These are phyloP conservation scores for Penicillium sp. DNA, from an alignment of 2,329 filamentous ascomycete species.

Conservation along the genomic window DNA sequence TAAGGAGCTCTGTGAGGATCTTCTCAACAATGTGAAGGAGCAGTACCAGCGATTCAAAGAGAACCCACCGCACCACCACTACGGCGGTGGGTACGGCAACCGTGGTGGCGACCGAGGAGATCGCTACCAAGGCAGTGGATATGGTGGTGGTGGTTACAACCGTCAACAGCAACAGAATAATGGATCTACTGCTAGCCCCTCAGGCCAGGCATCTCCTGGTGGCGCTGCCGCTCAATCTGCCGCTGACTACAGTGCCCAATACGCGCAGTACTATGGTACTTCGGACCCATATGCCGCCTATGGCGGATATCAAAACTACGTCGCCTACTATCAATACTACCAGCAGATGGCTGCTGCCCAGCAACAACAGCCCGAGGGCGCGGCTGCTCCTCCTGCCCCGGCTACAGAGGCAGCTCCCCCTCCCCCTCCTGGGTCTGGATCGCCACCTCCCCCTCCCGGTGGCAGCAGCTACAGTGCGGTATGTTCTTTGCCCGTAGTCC, in stretches of 20 bases:
- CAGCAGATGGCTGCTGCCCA: constrained; percentile 60
- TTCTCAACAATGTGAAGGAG: constrained; percentile 81
- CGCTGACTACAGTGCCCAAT: constrained; percentile 75
- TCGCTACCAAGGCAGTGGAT: constrained; percentile 36
- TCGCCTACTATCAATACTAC: constrained; percentile 67
- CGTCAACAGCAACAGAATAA: constrained; percentile 32
- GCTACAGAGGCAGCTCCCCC: constrained; percentile 57
- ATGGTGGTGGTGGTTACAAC: constrained; percentile 34
- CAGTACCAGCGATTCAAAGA: constrained; percentile 92
- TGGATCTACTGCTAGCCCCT: constrained; percentile 43
- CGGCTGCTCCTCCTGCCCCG: constrained; percentile 60
- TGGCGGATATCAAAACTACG: constrained; percentile 78
- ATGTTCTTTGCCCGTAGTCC: constrained; percentile 35
- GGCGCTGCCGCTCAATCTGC: constrained; percentile 33
- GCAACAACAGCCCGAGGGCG: constrained; percentile 44
- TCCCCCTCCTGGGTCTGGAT: constrained; percentile 62
- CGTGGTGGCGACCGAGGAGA: constrained; percentile 17
- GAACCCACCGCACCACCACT: constrained; percentile 67
- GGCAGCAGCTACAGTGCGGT: constrained; percentile 62
- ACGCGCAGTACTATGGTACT: constrained; percentile 75
- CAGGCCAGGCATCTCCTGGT: constrained; percentile 39
- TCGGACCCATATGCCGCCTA: constrained; percentile 89
- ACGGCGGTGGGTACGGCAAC: constrained; percentile 55
- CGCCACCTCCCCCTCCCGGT: constrained; percentile 55
- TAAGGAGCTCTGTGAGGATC: constrained; percentile 84